Base-by-base conservation (phyloP, 768 basidiomycete species). In the Cubamyces sp. region DNA sequence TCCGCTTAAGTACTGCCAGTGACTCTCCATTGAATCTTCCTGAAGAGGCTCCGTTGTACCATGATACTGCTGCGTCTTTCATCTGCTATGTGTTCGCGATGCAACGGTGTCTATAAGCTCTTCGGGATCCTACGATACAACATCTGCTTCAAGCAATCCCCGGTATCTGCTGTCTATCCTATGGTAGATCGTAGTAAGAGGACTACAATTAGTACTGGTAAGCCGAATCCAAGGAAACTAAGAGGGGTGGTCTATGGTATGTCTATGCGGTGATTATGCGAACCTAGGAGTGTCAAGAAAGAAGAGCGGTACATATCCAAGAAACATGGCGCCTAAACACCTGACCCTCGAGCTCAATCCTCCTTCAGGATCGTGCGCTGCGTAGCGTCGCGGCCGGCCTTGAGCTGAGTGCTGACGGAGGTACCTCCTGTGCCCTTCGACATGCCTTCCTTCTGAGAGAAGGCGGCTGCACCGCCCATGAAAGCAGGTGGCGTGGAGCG, bases 371-470 rank as follows among this genome's bases (percentile, higher is more conserved):
- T 73, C 11, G 90, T 78, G 11, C 91, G 82, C 57, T 76, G 70
- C 6, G 96, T 98, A 30, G 94, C 91, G 68, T 97, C 96, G 60
- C 96, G 83, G 14, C 92, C 92, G 19, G 90, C 87, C 75, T 97
- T 98, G 61, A 99, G 80, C 49, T 97, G 84, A 12, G 83, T 74
- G 14, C 92, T 85, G 21, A 98, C 77, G 41, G 88, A 86, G 64
- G 89, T 97, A 2, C 96, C 96, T 30, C 96, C 96, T 0, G 96
- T 98, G 2, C 96, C 96, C 42, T 86, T 83, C 16, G 85, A 82
- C 21, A 82, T 86, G 0, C 84, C 83, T 51, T 80, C 59, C 11
- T 53, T 40, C 28, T 30, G 19, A 7, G 34, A 6, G 12, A 54
- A 46, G 25, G 54, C 37, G 45, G 59, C 59, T 15, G 56, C n/a